Conservation (phyloP, 768 basidiomycete genomes). For the Lactarius tabidus region DNA sequence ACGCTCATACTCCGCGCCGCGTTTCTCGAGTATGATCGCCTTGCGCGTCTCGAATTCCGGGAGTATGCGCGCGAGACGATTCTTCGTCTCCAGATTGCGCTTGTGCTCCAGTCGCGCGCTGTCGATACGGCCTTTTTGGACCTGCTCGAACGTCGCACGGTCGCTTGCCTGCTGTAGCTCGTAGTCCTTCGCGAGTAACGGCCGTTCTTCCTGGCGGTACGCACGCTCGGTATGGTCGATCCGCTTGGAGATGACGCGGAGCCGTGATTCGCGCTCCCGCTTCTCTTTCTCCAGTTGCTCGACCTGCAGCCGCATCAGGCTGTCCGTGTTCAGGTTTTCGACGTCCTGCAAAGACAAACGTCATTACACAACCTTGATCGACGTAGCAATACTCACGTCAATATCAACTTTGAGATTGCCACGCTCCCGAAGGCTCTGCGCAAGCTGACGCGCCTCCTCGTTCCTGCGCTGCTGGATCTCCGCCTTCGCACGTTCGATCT, state of each 20-base stretch:
- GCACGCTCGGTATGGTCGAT: constrained; percentile 95
- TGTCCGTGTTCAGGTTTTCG: constrained; percentile 80
- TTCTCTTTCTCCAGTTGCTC: constrained; percentile 97
- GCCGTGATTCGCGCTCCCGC: constrained; percentile 74
- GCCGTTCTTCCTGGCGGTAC: constrained; percentile 87
- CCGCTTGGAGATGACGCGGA: constrained; percentile 81
- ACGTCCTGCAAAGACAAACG: constrained; percentile 55
- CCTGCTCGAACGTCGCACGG: constrained; percentile 57
- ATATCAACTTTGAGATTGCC: constrained; percentile 71
- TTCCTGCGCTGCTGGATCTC: constrained; percentile 75
- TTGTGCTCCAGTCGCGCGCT: constrained; percentile 53
- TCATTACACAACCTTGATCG: background rate
- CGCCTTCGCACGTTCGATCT: constrained; percentile 58
- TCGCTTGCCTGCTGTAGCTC: constrained; percentile 79
- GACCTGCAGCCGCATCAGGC: constrained; percentile 85
- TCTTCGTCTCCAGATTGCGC: constrained; percentile 70
- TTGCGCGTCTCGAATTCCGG: constrained; percentile 59
- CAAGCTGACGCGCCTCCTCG: constrained; percentile 87
- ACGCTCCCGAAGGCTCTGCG: constrained; percentile 75
- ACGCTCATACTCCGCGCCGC: constrained; percentile 61
- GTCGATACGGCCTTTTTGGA: constrained; percentile 56
- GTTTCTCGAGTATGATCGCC: constrained; percentile 51
- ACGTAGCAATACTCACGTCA: constrained; percentile 43
- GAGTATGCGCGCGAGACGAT: constrained; percentile 66
- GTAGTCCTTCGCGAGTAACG: constrained; percentile 83